phyloP scores from a whole-genome alignment of 371 early-diverging fungal species.

The Zancudomyces culisetae region DNA sequence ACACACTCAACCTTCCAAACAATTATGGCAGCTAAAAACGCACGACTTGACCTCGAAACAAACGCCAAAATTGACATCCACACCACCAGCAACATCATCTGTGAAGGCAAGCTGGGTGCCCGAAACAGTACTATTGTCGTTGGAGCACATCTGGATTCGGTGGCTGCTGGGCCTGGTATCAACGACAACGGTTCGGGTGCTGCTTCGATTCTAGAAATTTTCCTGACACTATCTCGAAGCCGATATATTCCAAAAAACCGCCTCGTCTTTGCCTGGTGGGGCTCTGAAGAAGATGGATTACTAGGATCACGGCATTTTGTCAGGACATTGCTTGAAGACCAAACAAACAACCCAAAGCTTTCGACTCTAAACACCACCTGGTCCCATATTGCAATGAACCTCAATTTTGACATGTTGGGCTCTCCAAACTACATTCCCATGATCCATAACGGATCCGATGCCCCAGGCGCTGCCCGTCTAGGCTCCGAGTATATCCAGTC shows the following conservation, averaged over 20 bases:
- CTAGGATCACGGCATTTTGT: constrained; percentile 51
- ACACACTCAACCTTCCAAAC: constrained; percentile 17
- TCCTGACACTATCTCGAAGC: constrained; percentile 24
- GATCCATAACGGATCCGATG: constrained; percentile 26
- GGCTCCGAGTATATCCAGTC: constrained; percentile 28
- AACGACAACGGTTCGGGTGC: constrained; percentile 54
- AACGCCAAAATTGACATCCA: constrained; percentile 11
- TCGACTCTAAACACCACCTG: constrained; percentile 12
- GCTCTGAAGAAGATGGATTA: constrained; percentile 57
- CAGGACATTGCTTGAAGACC: constrained; percentile 16
- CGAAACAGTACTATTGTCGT: constrained; percentile 14
- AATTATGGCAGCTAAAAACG: background rate
- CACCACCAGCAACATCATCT: constrained; percentile 20
- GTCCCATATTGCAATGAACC: constrained; percentile 31
- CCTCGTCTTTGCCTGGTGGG: constrained; percentile 50
- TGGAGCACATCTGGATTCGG: constrained; percentile 32
- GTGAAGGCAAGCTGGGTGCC: constrained; percentile 16
- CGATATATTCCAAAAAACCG: constrained; percentile 15
- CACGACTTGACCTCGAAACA: constrained; percentile 10
- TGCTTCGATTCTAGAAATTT: constrained; percentile 38
- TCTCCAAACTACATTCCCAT: constrained; percentile 48
- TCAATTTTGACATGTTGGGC: constrained; percentile 64
- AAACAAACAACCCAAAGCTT: constrained; percentile 10
- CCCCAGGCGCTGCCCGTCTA: constrained; percentile 9
- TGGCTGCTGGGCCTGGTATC: constrained; percentile 44